Evolutionary conservation across 371 early-diverging fungal species (phyloP).

Genomic region (Haplosporangium sp.): DNA sequence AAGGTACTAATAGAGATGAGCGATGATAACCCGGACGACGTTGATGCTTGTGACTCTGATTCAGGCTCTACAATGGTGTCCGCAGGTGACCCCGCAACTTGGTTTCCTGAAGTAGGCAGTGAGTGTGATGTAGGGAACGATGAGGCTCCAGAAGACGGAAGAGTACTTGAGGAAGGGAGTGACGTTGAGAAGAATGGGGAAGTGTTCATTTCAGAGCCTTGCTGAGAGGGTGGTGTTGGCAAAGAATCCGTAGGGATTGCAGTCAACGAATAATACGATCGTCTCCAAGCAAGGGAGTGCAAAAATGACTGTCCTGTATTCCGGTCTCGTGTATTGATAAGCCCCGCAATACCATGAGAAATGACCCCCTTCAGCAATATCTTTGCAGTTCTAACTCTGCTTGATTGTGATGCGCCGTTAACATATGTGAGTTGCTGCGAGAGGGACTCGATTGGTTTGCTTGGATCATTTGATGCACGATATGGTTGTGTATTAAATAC

Average conservation of each 20-base stretch:
- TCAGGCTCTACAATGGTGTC: background rate
- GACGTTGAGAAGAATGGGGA: slow-evolving; percentile 14
- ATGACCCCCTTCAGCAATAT: slow-evolving; percentile 32
- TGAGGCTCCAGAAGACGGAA: background rate
- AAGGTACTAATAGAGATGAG: slow-evolving; percentile 31
- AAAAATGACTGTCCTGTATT: slow-evolving; percentile 33
- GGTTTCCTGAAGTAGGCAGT: background rate
- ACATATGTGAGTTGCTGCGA: slow-evolving; percentile 22
- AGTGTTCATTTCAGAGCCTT: background rate
- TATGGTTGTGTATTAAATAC: background rate
- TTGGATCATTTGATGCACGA: slow-evolving; percentile 8
- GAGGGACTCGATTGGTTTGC: slow-evolving; percentile 26
- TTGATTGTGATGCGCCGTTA: background rate
- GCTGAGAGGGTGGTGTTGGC: slow-evolving; percentile 24
- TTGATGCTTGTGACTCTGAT: background rate
- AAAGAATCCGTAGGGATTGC: slow-evolving; percentile 16
- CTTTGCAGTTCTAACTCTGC: slow-evolving; percentile 26
- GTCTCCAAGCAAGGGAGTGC: slow-evolving; percentile 37
- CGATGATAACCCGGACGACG: slow-evolving; percentile 28
- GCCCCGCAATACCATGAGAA: slow-evolving; percentile 25
- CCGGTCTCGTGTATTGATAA: slow-evolving; percentile 41
- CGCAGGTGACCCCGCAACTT: too few relatives aligned
- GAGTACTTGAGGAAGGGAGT: slow-evolving; percentile 5
- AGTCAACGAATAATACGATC: slow-evolving; percentile 20
- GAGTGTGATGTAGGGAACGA: background rate